These are phyloP conservation scores for Clarireedia paspali DNA, from an alignment of 2,329 filamentous ascomycete species.

Conservation along the genomic window DNA sequence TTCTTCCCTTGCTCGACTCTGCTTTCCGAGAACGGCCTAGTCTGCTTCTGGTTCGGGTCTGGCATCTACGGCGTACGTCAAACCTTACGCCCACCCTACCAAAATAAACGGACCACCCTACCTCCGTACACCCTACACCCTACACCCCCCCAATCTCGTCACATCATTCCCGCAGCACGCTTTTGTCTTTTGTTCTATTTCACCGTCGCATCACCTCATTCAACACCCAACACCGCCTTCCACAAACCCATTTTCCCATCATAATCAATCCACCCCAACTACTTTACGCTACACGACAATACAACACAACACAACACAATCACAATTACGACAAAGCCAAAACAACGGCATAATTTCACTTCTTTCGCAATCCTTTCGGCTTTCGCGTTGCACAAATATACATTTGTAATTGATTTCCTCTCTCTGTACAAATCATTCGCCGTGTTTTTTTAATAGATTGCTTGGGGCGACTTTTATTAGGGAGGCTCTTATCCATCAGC, in stretches of 20 bases:
- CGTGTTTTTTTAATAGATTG: neutral
- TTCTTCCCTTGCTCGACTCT: too few relatives aligned
- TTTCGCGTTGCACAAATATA: neutral
- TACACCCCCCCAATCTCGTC: too few relatives aligned
- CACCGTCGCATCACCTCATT: neutral
- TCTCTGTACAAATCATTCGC: slow-evolving; percentile 4
- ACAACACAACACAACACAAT: neutral
- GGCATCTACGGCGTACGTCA: too few relatives aligned
- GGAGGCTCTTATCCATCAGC: slow-evolving; percentile 4
- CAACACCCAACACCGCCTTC: neutral
- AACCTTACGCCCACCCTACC: too few relatives aligned
- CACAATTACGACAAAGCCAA: neutral
- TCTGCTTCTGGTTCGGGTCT: too few relatives aligned
- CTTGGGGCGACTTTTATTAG: neutral
- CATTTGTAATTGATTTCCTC: slow-evolving; percentile 3
- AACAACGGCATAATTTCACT: neutral
- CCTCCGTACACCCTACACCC: too few relatives aligned
- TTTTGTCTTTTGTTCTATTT: neutral
- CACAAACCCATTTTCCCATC: too few relatives aligned
- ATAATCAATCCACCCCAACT: neutral
- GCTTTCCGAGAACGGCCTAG: too few relatives aligned
- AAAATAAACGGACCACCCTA: too few relatives aligned
- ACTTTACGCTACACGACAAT: neutral
- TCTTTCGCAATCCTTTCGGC: neutral
- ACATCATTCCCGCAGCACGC: too few relatives aligned